Base-by-base conservation (phyloP, 1,284 basidiomycete species). In the Veloboletus limbatus region DNA sequence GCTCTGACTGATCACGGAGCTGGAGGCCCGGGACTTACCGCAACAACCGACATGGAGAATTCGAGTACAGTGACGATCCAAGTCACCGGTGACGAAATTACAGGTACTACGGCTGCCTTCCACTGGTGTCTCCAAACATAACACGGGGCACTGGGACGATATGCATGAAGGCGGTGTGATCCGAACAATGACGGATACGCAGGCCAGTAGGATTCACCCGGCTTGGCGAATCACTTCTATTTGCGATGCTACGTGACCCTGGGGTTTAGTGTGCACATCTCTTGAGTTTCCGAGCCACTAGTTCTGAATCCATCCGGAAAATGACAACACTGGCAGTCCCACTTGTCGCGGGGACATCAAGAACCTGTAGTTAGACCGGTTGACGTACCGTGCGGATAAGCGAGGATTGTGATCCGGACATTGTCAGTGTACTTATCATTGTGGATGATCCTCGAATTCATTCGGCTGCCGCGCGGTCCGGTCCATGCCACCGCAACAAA, bases 401-500 rank as follows among this genome's bases (percentile, higher is more conserved):
- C n/a, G n/a, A n/a, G n/a, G n/a, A 30, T 21, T 17, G 21, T 48
- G 46, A 43, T 56, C 47, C 31, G 53, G 33, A 30, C 57, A 45
- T 54, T 47, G 48, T 48, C 33, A 34, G 40, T 40, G 45, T 36
- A 24, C 38, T 20, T 18, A 18, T 43, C 34, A 38, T 37, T 20
- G 21, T 10, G 13, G 24, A 11, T 52, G 10, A 7, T 30, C 26
- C 27, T 35, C 40, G 28, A 40, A 24, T 16, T 46, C 53, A 60
- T n/a, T 62, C 58, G 56, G 48, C 44, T 38, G 41, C 36, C 28
- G 45, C 40, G 36, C 45, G 39, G 45, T 44, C 43, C 45, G n/a
- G 42, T 38, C 31, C 37, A 27, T 38, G 46, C 47, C 49, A 43
- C 51, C 21, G 22, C n/a, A n/a, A n/a, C n/a, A n/a, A n/a, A n/a